Evolutionary conservation across 192 early-diverging fungal species (phyloP), one percentile per base, ranked within the genome.

Genomic region (Coemansia sp.): DNA sequence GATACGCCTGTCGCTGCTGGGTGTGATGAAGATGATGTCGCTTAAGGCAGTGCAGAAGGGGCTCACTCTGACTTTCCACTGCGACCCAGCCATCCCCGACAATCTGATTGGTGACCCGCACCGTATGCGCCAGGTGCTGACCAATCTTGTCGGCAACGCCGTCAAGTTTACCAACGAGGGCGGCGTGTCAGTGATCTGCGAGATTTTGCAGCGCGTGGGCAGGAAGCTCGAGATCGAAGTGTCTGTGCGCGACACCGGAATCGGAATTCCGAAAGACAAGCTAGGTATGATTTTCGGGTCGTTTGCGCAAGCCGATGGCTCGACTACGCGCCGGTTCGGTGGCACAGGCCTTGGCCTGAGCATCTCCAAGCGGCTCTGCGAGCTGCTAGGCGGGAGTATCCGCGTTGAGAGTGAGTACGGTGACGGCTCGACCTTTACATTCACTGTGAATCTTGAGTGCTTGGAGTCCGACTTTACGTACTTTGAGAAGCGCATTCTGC

Each of bases 261-360:
- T 94, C 38, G 93, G 93, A 24, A 92, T 94, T 60, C 81, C 88
- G 49, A 84, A 84, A 52, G 91, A 91, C 44, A 92, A 92, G 62
- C 82, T 89, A 48, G 69, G 83, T 31, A 79, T 90, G 21, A 85
- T 93, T 19, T 94, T 94, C 68, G 87, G 91, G 31, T 88, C 88
- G 24, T 95, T 93, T 74, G 79, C 86, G 41, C 93, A 94, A 68
- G 92, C 91, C 2, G 92, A 93, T 54, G 88, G 89, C 19, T 87
- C 87, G 16, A 93, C 90, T 5, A 90, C 89, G 16, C 88, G 91
- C 67, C 86, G 89, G 76, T 96, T 91, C 62, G 91, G 91, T 47
- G 93, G 93, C 27, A 94, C 92, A 10, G 93, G 94, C 0, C 72
- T 96, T 19, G 93, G 93, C 0, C 81, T 96, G 27, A 90, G 88